Evolutionary conservation across 495 filamentous ascomycete species (phyloP).

Genomic region (Aspergillus kassunensis): DNA sequence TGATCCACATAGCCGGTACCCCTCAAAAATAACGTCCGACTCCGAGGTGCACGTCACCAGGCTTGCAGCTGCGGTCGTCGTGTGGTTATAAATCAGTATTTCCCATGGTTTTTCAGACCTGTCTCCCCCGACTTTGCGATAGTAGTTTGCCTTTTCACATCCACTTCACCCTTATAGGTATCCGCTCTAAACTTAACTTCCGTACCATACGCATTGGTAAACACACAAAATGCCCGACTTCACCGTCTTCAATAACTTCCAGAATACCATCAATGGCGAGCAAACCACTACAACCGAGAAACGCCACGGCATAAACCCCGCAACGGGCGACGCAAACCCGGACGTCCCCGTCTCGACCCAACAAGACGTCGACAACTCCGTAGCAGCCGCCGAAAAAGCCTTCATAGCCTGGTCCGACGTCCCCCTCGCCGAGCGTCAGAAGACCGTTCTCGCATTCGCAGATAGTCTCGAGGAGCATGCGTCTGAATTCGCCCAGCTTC

Average conservation of each 20-base stretch:
- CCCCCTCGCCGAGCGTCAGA: constrained; percentile 44
- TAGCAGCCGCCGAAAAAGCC: constrained; percentile 37
- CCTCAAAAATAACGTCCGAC: no score
- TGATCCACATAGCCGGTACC: no score
- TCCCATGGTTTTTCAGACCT: no score
- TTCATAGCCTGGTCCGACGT: constrained; percentile 44
- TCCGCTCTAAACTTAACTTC: no score
- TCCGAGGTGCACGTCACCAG: no score
- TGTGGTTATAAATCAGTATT: no score
- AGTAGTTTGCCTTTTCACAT: no score
- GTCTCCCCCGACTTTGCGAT: background rate
- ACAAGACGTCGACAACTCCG: constrained; percentile 50
- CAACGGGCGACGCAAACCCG: constrained; percentile 42
- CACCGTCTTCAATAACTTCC: constrained; percentile 4
- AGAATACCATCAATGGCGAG: constrained; percentile 48
- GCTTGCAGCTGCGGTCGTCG: no score
- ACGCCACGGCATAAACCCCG: constrained; percentile 25
- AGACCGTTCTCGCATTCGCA: constrained; percentile 45
- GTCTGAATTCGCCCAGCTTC: constrained; percentile 42
- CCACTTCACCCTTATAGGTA: no score
- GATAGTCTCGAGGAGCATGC: constrained; percentile 34
- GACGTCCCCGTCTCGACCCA: constrained; percentile 49
- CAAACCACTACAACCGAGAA: constrained; percentile 12
- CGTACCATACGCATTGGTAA: no score
- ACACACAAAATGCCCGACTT: background rate